These are phyloP conservation scores for Neurospora sp. DNA, from an alignment of 495 filamentous ascomycete species.

Conservation along the genomic window DNA sequence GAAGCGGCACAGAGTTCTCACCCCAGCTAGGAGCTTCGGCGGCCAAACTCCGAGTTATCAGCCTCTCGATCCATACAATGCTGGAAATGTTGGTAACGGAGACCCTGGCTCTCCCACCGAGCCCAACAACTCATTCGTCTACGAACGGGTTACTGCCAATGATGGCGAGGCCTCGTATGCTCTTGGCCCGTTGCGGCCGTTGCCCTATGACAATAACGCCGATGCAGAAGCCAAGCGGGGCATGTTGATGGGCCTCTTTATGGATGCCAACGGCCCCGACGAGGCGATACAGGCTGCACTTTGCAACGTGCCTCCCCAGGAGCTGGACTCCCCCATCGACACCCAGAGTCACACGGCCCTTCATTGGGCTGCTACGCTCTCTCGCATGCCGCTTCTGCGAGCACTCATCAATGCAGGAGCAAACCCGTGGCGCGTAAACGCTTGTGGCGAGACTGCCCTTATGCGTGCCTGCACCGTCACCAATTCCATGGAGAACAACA, in stretches of 20 bases:
- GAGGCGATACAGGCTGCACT: conserved; percentile 33
- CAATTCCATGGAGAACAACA: conserved; percentile 79
- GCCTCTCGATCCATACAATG: conserved; percentile 42
- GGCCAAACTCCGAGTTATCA: conserved; percentile 25
- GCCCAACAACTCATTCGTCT: conserved; percentile 74
- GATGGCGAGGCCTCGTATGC: conserved; percentile 42
- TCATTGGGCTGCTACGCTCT: conserved; percentile 94
- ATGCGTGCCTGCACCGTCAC: conserved; percentile 81
- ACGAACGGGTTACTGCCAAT: conserved; percentile 47
- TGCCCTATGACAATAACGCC: conserved; percentile 56
- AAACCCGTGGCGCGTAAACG: conserved; percentile 77
- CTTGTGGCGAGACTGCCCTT: conserved; percentile 78
- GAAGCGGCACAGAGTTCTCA: conserved; percentile 53
- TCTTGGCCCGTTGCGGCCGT: conserved; percentile 52
- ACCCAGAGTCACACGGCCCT: conserved; percentile 76
- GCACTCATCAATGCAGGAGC: conserved; percentile 75
- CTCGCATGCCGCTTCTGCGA: conserved; percentile 68
- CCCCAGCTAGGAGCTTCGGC: conserved; percentile 38
- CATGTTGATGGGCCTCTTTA: conserved; percentile 77
- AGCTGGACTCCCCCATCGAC: conserved; percentile 87
- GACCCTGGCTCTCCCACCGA: conserved; percentile 63
- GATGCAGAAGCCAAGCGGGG: conserved; percentile 64
- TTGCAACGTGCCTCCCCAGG: conserved; percentile 56
- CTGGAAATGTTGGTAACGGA: conserved; percentile 17
- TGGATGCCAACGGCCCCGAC: conserved; percentile 58